Base-by-base conservation (phyloP, 371 early-diverging fungal species). In the Actinomortierella ambigua region DNA sequence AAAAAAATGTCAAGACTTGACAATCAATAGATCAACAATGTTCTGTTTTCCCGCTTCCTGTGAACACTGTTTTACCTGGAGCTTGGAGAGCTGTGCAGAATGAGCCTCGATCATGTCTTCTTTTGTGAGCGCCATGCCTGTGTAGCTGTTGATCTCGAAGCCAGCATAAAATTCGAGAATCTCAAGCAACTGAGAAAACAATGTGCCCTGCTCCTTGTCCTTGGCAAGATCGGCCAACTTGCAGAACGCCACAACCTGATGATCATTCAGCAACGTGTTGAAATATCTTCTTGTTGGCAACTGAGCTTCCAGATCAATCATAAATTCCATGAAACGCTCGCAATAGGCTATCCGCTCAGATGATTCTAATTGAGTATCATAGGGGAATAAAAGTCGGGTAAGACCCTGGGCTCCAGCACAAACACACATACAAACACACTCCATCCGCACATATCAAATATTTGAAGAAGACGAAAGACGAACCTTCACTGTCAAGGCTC, bases 211-310 rank as follows among this genome's bases (percentile, higher is more conserved):
- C 14, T 63, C 56, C 40, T 81, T 60, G 18, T 85, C 78, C 29
- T 64, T 75, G 34, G 78, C 84, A 28, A 91, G 79, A 3, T 81
- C 79, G 41, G 91, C 83, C 46, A 79, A 58, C 55, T 77, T 75
- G 54, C 86, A 84, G 15, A 89, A 76, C 11, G 85, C 81, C 3
- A 90, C 75, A 29, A 96, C 65, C 43, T 93, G 85, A 62, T 90
- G 92, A 64, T 97, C 98, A 17, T 88, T 82, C 26, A 98, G 58
- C 8, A 98, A 57, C 1, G 87, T 81, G 61, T 91, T 88, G 63
- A 97, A 85, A 65, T 85, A 95, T 51, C 98, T 88, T 29, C 98
- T 89, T 0, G 98, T 97, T 2, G 96, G 90, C 29, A 97, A 75
- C 77, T 96, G 98, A 17, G 92, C 81, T 64, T 88, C 88, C 23